A percentile compares a stretch with the other conserved stretches of the same genome.
Conservation (phyloP, 257 asterid genomes). For the Solanum peruvianum region DNA sequence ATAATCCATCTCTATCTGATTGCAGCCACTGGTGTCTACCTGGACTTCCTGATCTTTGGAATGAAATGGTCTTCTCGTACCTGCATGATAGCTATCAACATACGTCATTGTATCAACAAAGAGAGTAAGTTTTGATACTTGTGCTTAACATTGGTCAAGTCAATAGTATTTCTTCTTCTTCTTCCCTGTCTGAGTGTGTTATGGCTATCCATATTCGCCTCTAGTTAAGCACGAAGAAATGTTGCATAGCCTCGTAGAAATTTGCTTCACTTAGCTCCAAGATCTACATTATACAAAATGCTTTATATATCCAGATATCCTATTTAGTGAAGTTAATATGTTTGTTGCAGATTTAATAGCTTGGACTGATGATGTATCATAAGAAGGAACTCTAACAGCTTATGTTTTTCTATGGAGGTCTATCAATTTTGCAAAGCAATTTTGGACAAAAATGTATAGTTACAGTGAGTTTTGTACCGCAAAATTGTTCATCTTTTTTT, state of each 20-base stretch:
- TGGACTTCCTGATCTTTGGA: conserved; percentile 72
- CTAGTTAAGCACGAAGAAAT: background rate
- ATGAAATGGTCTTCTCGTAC: conserved; percentile 43
- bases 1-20: conserved; percentile 48
- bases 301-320: background rate
- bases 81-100: conserved; percentile 14
- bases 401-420: background rate
- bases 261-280: background rate
- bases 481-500: background rate
- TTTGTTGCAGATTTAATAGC: background rate
- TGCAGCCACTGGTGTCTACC: conserved; percentile 52
- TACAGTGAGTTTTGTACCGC: background rate
- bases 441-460: conserved; percentile 2
- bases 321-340: background rate
- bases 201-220: background rate
- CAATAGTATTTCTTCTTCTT: background rate
- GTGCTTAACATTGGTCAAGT: background rate
- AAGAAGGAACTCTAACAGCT: background rate
- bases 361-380: background rate
- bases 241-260: background rate
- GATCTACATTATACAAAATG: background rate
- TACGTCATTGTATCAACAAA: background rate
- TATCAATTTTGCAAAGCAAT: background rate
- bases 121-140: background rate
- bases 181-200: background rate